Base-by-base conservation (phyloP, 2,329 filamentous ascomycete genomes). In the Mycosphaerella sp. region DNA sequence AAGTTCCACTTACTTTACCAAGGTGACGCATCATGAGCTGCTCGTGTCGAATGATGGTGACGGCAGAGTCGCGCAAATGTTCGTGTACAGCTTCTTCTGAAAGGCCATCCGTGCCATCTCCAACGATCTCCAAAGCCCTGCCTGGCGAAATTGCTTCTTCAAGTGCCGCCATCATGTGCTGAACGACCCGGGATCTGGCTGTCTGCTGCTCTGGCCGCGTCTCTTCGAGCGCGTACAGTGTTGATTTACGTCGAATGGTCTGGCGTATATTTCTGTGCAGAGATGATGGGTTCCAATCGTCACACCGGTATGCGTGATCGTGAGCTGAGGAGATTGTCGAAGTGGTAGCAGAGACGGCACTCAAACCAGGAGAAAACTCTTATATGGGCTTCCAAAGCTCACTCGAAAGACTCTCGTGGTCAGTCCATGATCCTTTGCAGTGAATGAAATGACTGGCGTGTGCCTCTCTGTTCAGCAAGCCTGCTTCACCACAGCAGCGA, bases 11-110 rank as follows among this genome's bases (percentile, higher is more conserved):
- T 48, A 48, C 45, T 34, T 39, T 23, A 14, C 34, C 36, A n/a
- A 29, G 45, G 32, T 48, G 32, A 23, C 34, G 36, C 45, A 34
- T 38, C 36, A 48, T 48, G 45, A 48, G 31, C 45, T 48, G 45
- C 14, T 48, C 39, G 45, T 48, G 45, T 32, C 31, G 31, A 23
- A 34, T n/a, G 34, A 48, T 48, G 45, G 45, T 48, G 17, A 48
- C 34, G 26, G 45, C 45, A 26, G 26, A 21, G 17, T 38, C 29
- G 32, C 45, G 34, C 11, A 48, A 32, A 23, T 38, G 12, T n/a
- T 48, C 45, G 23, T 39, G 45, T 17, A 48, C 26, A 31, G 45
- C 11, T 34, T 48, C 34, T 48, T 48, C 45, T 29, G 45, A 34
- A 21, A n/a, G 9, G 45, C 39, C 17, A 12, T 26, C 26, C 12